Evolutionary conservation across 2,329 filamentous ascomycete species (phyloP).

Genomic region (Exophiala alcalophila): DNA sequence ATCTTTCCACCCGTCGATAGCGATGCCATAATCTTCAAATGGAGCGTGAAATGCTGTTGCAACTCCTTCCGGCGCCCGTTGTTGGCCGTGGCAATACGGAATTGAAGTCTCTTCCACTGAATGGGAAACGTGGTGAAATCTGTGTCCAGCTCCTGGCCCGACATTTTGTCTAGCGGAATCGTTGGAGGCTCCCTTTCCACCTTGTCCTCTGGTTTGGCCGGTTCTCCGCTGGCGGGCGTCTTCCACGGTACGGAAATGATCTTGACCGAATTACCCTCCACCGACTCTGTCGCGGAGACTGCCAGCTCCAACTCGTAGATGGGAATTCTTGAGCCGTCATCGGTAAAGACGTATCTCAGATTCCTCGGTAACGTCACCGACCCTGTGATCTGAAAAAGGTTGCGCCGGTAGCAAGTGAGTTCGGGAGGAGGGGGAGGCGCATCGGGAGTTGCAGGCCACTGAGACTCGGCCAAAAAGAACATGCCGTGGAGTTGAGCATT

Average conservation of each 20-base stretch:
- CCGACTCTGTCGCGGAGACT: constrained; percentile 90
- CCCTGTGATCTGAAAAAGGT: constrained; percentile 93
- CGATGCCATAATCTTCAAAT: constrained; percentile 80
- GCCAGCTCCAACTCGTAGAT: constrained; percentile 80
- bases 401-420: constrained; percentile 91
- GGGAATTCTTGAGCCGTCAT: constrained; percentile 78
- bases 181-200: constrained; percentile 82
- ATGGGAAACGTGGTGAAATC: constrained; percentile 90
- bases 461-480: constrained; percentile 66
- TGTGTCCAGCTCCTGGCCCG: constrained; percentile 67
- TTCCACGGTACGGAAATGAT: constrained; percentile 98
- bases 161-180: constrained; percentile 67
- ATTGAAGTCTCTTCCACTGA: constrained; percentile 89
- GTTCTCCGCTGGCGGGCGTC: constrained; percentile 72
- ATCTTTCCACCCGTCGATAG: constrained; percentile 79
- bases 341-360: constrained; percentile 75
- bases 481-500: constrained; percentile 64
- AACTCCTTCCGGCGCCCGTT: constrained; percentile 92
- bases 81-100: constrained; percentile 92
- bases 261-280: constrained; percentile 86
- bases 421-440: constrained; percentile 60
- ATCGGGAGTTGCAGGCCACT: constrained; percentile 58
- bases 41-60: constrained; percentile 91
- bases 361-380: constrained; percentile 77
- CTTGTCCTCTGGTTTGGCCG: constrained; percentile 55